These are phyloP conservation scores for Panaeolus cyanescens DNA, from an alignment of 768 basidiomycete species.

Conservation along the genomic window DNA sequence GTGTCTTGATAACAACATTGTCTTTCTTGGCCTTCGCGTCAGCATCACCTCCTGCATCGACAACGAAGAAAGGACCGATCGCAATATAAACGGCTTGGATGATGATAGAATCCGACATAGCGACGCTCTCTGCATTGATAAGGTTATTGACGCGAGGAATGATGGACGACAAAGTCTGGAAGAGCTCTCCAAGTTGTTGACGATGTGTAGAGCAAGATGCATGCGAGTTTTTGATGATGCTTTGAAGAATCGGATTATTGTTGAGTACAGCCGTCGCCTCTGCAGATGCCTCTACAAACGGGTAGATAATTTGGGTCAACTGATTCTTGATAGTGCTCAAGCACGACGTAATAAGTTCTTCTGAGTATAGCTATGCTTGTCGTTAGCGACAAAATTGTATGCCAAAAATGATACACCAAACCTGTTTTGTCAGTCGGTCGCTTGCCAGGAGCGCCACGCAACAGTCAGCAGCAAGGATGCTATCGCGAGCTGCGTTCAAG, in stretches of 20 bases:
- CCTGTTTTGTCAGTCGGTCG: conserved; percentile 86
- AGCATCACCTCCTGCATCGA: conserved; percentile 60
- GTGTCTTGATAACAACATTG: conserved; percentile 59
- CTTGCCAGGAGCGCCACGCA: conserved; percentile 76
- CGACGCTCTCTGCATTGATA: conserved; percentile 67
- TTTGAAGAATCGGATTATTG: conserved; percentile 50
- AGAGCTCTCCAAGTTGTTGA: conserved; percentile 63
- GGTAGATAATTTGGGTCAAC: conserved; percentile 78
- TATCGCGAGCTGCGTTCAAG: conserved; percentile 68
- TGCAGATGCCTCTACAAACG: conserved; percentile 75
- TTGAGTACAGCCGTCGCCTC: conserved; percentile 38
- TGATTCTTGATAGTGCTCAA: conserved; percentile 78
- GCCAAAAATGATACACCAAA: conserved; percentile 29
- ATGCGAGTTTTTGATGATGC: conserved; percentile 47
- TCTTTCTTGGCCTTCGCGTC: conserved; percentile 52
- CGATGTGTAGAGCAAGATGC: conserved; percentile 36
- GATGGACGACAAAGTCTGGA: conserved; percentile 70
- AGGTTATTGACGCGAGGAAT: conserved; percentile 77
- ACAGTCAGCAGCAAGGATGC: conserved; percentile 83
- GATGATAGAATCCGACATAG: conserved; percentile 90
- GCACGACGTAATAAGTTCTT: conserved; percentile 86
- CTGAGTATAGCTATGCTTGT: conserved; percentile 78
- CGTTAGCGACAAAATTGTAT: conserved; percentile 1
- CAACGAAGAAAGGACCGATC: conserved; percentile 92
- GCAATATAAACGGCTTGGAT: conserved; percentile 93